Evolutionary conservation across 148 eudicot genomes (phyloP).

Genomic region (Spergularia marina): DNA sequence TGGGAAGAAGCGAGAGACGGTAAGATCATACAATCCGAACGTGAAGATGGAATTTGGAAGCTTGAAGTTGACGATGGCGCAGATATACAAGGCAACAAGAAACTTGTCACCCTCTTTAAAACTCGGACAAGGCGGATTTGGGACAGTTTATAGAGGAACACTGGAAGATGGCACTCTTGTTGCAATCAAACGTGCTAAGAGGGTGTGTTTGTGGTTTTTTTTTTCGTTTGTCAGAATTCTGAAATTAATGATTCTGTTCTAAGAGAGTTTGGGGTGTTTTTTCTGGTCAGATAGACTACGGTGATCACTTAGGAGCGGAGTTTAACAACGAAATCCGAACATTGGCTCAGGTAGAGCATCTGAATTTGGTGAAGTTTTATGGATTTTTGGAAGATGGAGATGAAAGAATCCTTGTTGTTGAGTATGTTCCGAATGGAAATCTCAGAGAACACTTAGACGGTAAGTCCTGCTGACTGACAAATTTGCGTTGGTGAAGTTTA

Average conservation of each 20-base stretch:
- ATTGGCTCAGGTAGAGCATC: conserved; percentile 65
- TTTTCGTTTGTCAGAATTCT: not conserved
- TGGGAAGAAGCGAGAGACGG: conserved; percentile 28
- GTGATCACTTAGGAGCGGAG: conserved; percentile 54
- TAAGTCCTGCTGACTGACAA: conserved; percentile 25
- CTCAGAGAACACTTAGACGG: conserved; percentile 88
- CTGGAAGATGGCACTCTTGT: conserved; percentile 71
- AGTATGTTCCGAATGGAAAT: conserved; percentile 85
- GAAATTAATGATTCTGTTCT: not conserved
- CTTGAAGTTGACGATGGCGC: conserved; percentile 51
- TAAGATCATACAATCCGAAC: conserved; percentile 35
- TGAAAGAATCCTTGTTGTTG: conserved; percentile 74
- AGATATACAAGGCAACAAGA: conserved; percentile 65
- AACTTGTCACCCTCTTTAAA: conserved; percentile 68
- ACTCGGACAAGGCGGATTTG: conserved; percentile 94
- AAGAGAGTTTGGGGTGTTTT: not conserved
- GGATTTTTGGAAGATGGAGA: conserved; percentile 70
- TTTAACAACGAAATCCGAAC: conserved; percentile 62
- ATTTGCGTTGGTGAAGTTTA: too few relatives aligned
- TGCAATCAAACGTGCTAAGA: conserved; percentile 87
- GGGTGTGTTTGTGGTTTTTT: conserved; percentile 37
- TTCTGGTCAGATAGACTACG: conserved; percentile 47
- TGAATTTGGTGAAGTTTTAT: conserved; percentile 64
- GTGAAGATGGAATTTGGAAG: conserved; percentile 38
- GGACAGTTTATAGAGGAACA: conserved; percentile 70